phyloP scores from a whole-genome alignment of 306 rosid genomes.

The Quercus parvula region DNA sequence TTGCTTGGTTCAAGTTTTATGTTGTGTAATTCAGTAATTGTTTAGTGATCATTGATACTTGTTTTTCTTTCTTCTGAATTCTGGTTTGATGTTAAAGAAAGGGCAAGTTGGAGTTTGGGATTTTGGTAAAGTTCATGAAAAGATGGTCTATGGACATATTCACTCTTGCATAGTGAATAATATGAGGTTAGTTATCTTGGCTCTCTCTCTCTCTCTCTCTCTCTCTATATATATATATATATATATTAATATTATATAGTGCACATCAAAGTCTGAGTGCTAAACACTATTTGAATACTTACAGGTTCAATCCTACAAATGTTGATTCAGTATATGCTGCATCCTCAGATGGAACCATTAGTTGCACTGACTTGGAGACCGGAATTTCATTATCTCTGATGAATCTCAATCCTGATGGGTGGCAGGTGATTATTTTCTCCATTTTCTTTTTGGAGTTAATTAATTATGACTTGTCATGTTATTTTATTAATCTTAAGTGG shows the following conservation, averaged over 20 bases:
- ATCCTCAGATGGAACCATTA: constrained; percentile 88
- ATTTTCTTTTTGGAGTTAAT: neutral
- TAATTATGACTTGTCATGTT: neutral
- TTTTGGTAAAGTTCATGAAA: constrained; percentile 73
- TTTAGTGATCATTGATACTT: constrained; percentile 10
- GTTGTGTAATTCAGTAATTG: neutral
- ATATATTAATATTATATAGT: neutral
- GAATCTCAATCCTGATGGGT: constrained; percentile 83
- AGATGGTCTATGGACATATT: constrained; percentile 70
- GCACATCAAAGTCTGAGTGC: neutral
- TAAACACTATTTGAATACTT: constrained; percentile 18
- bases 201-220: neutral
- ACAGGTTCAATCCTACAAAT: constrained; percentile 75
- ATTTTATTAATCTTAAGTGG: neutral
- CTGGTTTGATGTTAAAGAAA: constrained; percentile 52
- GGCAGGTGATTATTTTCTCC: constrained; percentile 57
- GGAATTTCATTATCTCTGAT: constrained; percentile 65
- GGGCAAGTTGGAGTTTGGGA: constrained; percentile 99
- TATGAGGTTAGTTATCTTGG: constrained; percentile 61
- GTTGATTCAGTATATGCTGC: constrained; percentile 74
- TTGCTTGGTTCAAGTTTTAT: constrained; percentile 5
- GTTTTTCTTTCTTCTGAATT: neutral
- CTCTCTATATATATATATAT: too few relatives aligned
- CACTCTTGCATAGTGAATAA: constrained; percentile 83
- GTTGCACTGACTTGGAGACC: constrained; percentile 80